Conservation (phyloP, 2,329 filamentous ascomycete species). For the Beauveria bassiana region DNA sequence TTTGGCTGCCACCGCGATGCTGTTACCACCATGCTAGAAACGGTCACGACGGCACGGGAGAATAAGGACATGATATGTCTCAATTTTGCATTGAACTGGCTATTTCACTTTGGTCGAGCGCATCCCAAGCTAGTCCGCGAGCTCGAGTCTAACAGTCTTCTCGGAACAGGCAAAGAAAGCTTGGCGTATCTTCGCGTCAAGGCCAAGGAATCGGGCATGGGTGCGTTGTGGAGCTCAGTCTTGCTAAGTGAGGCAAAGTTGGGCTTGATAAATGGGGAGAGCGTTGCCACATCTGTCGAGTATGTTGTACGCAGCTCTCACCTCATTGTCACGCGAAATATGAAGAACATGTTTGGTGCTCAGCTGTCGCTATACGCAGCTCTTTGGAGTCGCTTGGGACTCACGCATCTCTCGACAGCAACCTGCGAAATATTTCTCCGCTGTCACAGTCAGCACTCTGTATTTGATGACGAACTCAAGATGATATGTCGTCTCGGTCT, state of each 20-base stretch:
- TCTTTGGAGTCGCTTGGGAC: constrained; percentile 69
- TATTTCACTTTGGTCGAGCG: constrained; percentile 86
- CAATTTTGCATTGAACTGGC: constrained; percentile 92
- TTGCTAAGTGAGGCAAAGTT: constrained; percentile 81
- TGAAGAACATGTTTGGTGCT: constrained; percentile 64
- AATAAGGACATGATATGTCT: constrained; percentile 87
- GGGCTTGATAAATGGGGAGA: constrained; percentile 62
- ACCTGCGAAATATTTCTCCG: constrained; percentile 68
- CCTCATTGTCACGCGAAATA: constrained; percentile 68
- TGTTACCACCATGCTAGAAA: constrained; percentile 89
- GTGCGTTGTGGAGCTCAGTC: constrained; percentile 74
- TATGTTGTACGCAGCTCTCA: constrained; percentile 76
- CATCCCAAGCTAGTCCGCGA: constrained; percentile 68
- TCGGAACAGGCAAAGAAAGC: constrained; percentile 73
- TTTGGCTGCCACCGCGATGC: constrained; percentile 89
- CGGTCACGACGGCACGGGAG: constrained; percentile 87
- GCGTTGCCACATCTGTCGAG: constrained; percentile 59
- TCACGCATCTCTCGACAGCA: constrained; percentile 45
- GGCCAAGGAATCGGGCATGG: constrained; percentile 80
- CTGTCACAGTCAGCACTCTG: constrained; percentile 52
- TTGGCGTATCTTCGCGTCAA: constrained; percentile 78
- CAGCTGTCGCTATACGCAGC: constrained; percentile 66
- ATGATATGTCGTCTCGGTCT: constrained; percentile 63
- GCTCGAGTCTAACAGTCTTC: constrained; percentile 62
- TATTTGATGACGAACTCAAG: constrained; percentile 71